Conservation (phyloP, 2,329 filamentous ascomycete species). For the Nannizziopsis arthrosporioides region DNA sequence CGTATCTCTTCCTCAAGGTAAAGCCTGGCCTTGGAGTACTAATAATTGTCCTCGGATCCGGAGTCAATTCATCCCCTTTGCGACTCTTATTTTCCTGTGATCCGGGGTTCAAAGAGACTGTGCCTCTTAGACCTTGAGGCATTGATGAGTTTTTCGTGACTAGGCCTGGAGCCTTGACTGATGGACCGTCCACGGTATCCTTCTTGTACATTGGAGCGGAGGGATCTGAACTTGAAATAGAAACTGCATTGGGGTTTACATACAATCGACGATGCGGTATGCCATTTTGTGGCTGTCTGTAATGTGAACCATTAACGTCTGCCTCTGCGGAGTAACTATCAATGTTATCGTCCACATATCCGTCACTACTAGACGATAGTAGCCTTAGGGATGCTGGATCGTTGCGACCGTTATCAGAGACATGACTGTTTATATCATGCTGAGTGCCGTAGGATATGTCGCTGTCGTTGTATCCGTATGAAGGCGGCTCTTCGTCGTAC, state of each 20-base stretch:
- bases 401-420: conserved; percentile 17
- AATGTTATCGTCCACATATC: conserved; percentile 1
- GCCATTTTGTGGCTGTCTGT: conserved; percentile 3
- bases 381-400: conserved; percentile 36
- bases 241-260: conserved; percentile 19
- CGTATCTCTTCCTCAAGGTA: conserved; percentile 2
- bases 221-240: conserved; percentile 11
- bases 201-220: background rate
- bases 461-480: conserved; percentile 28
- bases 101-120: background rate
- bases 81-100: background rate
- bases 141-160: conserved; percentile 12
- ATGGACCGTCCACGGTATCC: background rate
- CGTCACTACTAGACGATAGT: conserved; percentile 25
- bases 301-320: conserved; percentile 13
- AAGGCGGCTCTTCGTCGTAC: conserved; percentile 35
- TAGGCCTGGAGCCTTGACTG: conserved; percentile 13
- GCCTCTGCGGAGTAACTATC: conserved; percentile 10
- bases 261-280: conserved; percentile 24
- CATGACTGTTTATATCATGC: conserved; percentile 20
- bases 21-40: background rate
- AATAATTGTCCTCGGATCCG: background rate
- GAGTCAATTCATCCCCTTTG: background rate
- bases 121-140: background rate
- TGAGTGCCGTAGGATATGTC: conserved; percentile 23